Evolutionary conservation across 1,284 basidiomycete genomes (phyloP).

Genomic region (Xerocomus nothofagi): DNA sequence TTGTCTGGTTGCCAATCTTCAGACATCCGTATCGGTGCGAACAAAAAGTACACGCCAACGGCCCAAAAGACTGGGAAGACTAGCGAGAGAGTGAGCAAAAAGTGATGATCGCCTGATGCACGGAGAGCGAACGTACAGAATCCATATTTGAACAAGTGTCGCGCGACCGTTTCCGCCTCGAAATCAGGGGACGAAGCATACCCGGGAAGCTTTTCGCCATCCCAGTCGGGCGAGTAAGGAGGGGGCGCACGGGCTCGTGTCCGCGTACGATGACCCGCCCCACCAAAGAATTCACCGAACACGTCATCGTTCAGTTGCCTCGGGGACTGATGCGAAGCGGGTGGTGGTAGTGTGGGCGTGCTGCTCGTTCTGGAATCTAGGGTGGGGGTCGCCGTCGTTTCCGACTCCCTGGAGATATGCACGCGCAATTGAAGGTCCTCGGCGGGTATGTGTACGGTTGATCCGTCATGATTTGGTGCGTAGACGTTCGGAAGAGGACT

Average conservation of each 20-base stretch:
- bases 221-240: constrained; percentile 32
- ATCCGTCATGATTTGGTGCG: background rate
- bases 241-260: constrained; percentile 27
- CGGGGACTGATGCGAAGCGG: constrained; percentile 24
- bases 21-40: constrained; percentile 39
- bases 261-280: constrained; percentile 27
- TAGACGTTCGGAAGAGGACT: constrained; percentile 11
- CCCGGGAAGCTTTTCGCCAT: constrained; percentile 34
- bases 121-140: constrained; percentile 25
- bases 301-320: constrained; percentile 33
- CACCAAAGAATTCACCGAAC: constrained; percentile 34
- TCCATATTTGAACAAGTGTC: constrained; percentile 35
- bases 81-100: constrained; percentile 10
- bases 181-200: constrained; percentile 16
- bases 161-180: constrained; percentile 32
- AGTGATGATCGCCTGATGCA: background rate
- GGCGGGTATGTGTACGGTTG: constrained; percentile 10
- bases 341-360: constrained; percentile 26
- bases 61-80: constrained; percentile 48
- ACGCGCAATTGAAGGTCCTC: constrained; percentile 22
- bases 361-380: constrained; percentile 15
- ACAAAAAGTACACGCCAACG: constrained; percentile 40
- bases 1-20: constrained; percentile 41
- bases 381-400: constrained; percentile 17
- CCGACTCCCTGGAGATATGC: constrained; percentile 29